Evolutionary conservation across 768 basidiomycete genomes (phyloP).

Genomic region (Suillus subluteus): DNA sequence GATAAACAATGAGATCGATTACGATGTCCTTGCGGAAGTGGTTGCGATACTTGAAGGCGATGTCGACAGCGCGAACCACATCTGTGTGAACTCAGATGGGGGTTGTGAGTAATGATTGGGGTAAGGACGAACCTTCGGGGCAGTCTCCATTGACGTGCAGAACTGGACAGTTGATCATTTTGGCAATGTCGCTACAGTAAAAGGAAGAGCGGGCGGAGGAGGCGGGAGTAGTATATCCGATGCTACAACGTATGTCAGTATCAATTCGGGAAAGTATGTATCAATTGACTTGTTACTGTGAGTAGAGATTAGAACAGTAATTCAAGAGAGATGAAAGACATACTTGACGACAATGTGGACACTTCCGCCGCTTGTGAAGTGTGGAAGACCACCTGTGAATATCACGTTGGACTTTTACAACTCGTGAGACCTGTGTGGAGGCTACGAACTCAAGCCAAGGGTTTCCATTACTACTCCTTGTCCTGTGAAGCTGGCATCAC

Average conservation of each 20-base stretch:
- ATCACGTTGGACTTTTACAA: slow-evolving; percentile 5
- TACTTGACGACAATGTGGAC: slow-evolving; percentile 92
- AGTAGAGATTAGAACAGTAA: slow-evolving; percentile 1
- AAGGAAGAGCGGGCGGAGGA: slow-evolving; percentile 81
- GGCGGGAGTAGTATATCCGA: slow-evolving; percentile 92
- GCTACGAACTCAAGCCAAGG: slow-evolving; percentile 71
- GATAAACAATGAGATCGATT: slow-evolving; percentile 87
- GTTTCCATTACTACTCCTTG: slow-evolving; percentile 92
- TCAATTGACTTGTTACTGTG: slow-evolving; percentile 59
- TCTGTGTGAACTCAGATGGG: slow-evolving; percentile 45
- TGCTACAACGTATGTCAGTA: slow-evolving; percentile 46
- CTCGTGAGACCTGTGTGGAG: neutral
- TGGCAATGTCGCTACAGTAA: slow-evolving; percentile 88
- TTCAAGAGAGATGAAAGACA: slow-evolving; percentile 31
- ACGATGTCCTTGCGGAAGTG: slow-evolving; percentile 92
- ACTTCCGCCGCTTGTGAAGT: slow-evolving; percentile 89
- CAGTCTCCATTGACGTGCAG: slow-evolving; percentile 92
- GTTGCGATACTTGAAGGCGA: slow-evolving; percentile 87
- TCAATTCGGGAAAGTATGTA: neutral
- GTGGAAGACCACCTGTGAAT: slow-evolving; percentile 75
- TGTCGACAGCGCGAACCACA: slow-evolving; percentile 81
- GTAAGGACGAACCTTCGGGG: slow-evolving; percentile 63
- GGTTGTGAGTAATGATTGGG: neutral
- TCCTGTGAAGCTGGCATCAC: slow-evolving; percentile 89
- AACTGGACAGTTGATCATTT: slow-evolving; percentile 89